These are phyloP conservation scores for Triticum turgidum DNA, from an alignment of 176 grass and related monocot genomes.

Conservation along the genomic window DNA sequence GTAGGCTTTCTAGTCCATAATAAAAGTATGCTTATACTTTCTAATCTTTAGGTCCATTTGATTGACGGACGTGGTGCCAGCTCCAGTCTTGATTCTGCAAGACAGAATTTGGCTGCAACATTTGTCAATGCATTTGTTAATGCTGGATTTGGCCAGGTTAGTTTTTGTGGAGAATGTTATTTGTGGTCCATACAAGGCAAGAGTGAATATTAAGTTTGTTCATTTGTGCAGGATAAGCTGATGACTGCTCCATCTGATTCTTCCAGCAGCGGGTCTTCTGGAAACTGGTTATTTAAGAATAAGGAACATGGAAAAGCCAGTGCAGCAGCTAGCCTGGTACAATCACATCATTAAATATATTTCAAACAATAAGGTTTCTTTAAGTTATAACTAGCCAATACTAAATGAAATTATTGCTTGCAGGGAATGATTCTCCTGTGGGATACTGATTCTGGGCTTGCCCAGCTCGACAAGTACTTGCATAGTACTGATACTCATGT, in stretches of 20 bases:
- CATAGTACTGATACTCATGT: constrained; percentile 93
- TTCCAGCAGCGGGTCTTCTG: constrained; percentile 69
- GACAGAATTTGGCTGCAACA: constrained; percentile 92
- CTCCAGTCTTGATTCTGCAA: constrained; percentile 95
- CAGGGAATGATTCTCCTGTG: constrained; percentile 98
- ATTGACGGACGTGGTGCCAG: constrained; percentile 94
- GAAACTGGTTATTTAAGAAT: constrained; percentile 97
- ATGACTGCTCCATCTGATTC: constrained; percentile 89
- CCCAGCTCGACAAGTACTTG: constrained; percentile 94
- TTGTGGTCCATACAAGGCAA: neutral
- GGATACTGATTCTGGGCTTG: constrained; percentile 86
- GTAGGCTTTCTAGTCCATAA: neutral
- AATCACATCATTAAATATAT: constrained; percentile 12
- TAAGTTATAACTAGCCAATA: constrained; percentile 17
- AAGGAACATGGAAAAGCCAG: constrained; percentile 98
- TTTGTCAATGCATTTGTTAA: constrained; percentile 99
- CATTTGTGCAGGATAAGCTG: constrained; percentile 83
- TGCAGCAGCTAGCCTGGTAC: constrained; percentile 92
- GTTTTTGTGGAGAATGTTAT: constrained; percentile 7
- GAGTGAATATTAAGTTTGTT: neutral
- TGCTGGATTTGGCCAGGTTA: constrained; percentile 97
- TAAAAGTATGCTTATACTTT: constrained; percentile 22
- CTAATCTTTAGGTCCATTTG: constrained; percentile 71
- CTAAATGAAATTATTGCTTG: constrained; percentile 1
- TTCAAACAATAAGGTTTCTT: neutral